Conservation (phyloP, 1,139 yeast genomes). For the Geotrichum fermentans region DNA sequence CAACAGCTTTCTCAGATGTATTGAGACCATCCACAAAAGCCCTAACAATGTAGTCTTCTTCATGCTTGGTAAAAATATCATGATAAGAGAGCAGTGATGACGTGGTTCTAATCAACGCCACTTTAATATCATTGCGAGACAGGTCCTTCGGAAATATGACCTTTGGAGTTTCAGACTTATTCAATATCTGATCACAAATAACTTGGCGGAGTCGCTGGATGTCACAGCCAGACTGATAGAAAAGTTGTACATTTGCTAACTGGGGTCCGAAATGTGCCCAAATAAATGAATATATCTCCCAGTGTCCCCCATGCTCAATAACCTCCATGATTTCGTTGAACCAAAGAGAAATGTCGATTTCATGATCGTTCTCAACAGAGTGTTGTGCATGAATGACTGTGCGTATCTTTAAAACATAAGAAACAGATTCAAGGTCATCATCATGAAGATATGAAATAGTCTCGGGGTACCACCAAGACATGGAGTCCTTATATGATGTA, state of each 20-base stretch:
- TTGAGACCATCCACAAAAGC: slow-evolving; percentile 61
- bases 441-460: slow-evolving; percentile 46
- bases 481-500: slow-evolving; percentile 21
- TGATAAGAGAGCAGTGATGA: slow-evolving; percentile 69
- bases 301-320: slow-evolving; percentile 52
- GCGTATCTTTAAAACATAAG: slow-evolving; percentile 28
- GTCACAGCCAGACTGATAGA: slow-evolving; percentile 44
- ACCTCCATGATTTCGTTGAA: slow-evolving; percentile 48
- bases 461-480: slow-evolving; percentile 62
- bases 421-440: slow-evolving; percentile 34
- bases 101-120: slow-evolving; percentile 58
- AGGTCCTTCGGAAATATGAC: slow-evolving; percentile 44
- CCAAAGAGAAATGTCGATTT: slow-evolving; percentile 51
- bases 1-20: slow-evolving; percentile 75
- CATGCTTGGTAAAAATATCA: slow-evolving; percentile 50
- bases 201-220: slow-evolving; percentile 47
- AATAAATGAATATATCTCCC: slow-evolving; percentile 67
- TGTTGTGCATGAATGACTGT: neutral
- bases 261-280: slow-evolving; percentile 73
- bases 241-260: slow-evolving; percentile 56
- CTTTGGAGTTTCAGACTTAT: slow-evolving; percentile 45
- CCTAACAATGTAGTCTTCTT: slow-evolving; percentile 64
- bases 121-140: slow-evolving; percentile 60
- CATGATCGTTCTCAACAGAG: slow-evolving; percentile 8
- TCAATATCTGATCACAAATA: slow-evolving; percentile 55